These are phyloP conservation scores for Closterium sp. DNA, from an alignment of 139 green algal species.

Conservation along the genomic window DNA sequence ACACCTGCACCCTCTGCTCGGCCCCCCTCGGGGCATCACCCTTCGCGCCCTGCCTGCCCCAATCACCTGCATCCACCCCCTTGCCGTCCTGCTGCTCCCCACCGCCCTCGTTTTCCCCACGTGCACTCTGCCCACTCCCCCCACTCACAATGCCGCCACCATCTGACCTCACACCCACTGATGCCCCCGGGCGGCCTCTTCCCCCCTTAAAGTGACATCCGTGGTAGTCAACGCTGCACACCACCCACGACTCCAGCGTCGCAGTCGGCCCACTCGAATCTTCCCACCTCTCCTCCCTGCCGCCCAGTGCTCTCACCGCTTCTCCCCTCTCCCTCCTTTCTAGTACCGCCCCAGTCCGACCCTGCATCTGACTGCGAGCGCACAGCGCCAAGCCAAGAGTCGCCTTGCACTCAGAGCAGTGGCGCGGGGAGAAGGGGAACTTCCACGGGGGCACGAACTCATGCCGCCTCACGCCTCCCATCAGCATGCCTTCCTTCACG, in stretches of 20 bases:
- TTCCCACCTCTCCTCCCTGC: no score
- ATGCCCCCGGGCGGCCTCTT: not conserved
- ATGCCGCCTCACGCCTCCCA: not conserved
- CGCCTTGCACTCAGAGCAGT: not conserved
- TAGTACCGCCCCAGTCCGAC: no score
- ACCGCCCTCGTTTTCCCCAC: not conserved
- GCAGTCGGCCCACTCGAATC: no score
- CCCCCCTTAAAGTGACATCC: not conserved
- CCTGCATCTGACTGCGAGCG: no score
- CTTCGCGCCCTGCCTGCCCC: no score
- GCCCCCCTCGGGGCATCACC: no score
- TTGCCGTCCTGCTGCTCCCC: not conserved
- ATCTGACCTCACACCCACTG: not conserved
- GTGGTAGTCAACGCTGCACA: not conserved
- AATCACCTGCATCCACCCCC: not conserved
- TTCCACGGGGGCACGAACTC: not conserved
- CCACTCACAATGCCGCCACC: no score
- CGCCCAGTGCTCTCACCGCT: no score
- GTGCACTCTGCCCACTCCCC: not conserved
- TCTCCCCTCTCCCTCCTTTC: no score
- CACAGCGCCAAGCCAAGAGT: not conserved
- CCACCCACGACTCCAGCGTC: not conserved
- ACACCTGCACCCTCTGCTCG: not conserved
- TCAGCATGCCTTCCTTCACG: no score
- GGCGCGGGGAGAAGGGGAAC: not conserved